A percentile compares a stretch with the other conserved stretches of the same genome.
phyloP scores from a whole-genome alignment of 495 filamentous ascomycete genomes.

The Lophiotrema nucula region DNA sequence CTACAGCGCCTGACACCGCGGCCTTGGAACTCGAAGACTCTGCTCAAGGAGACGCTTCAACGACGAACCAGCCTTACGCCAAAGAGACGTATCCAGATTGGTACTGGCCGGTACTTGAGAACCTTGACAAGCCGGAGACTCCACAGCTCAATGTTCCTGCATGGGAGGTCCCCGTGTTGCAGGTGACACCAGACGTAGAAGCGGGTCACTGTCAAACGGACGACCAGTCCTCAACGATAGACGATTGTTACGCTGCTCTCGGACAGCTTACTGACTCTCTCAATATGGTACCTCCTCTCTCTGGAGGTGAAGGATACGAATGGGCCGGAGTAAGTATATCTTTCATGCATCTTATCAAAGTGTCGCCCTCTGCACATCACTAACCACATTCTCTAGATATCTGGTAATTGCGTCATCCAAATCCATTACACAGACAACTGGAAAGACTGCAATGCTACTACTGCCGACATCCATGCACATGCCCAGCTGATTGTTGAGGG shows the following conservation, averaged over 20 bases:
- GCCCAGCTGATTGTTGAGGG: not conserved
- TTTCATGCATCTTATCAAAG: not conserved
- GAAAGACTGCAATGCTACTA: not conserved
- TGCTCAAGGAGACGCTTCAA: not conserved
- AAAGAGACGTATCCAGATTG: not conserved
- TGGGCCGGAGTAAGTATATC: not conserved
- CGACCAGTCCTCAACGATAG: not conserved
- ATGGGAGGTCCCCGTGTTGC: not conserved
- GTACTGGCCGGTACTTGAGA: not conserved
- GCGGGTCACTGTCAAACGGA: not conserved
- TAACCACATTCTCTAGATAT: not conserved
- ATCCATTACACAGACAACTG: not conserved
- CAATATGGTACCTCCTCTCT: not conserved
- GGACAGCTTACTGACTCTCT: not conserved
- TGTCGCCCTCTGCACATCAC: too few species aligned
- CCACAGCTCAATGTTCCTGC: not conserved
- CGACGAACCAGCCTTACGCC: not conserved
- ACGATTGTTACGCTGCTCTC: not conserved
- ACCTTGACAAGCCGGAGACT: not conserved
- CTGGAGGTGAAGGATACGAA: not conserved
- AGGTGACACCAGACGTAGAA: not conserved
- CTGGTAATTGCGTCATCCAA: not conserved
- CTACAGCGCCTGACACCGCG: too few species aligned
- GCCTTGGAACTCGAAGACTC: not conserved
- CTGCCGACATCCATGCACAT: not conserved